Conservation (phyloP, 1,284 basidiomycete species). For the Volvariella volvacea region DNA sequence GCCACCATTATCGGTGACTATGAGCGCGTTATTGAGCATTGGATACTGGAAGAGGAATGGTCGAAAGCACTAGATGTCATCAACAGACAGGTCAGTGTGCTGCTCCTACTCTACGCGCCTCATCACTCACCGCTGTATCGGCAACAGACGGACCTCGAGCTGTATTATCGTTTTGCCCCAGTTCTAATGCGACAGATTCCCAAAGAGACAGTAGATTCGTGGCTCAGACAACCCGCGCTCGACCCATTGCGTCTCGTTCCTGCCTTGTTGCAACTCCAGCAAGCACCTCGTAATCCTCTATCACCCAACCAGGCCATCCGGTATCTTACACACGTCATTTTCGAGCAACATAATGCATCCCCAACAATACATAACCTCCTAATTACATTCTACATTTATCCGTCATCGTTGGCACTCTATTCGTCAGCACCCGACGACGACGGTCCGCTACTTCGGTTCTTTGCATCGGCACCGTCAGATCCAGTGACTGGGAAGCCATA, state of each 20-base stretch:
- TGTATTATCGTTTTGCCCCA: slow-evolving; percentile 92
- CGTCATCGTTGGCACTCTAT: slow-evolving; percentile 24
- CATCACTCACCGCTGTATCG: slow-evolving; percentile 7
- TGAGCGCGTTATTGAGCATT: slow-evolving; percentile 86
- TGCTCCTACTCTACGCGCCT: not conserved
- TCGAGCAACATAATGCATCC: slow-evolving; percentile 73
- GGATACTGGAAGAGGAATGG: slow-evolving; percentile 92
- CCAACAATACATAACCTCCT: slow-evolving; percentile 92
- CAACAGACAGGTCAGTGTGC: slow-evolving; percentile 66
- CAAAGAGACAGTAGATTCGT: slow-evolving; percentile 86
- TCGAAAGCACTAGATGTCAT: slow-evolving; percentile 83
- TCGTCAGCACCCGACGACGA: slow-evolving; percentile 51
- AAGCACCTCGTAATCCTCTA: slow-evolving; percentile 60
- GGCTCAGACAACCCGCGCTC: slow-evolving; percentile 77
- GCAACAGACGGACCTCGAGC: slow-evolving; percentile 64
- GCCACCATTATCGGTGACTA: slow-evolving; percentile 81
- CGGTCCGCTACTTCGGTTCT: slow-evolving; percentile 77
- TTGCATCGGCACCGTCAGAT: slow-evolving; percentile 79
- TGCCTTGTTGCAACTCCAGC: slow-evolving; percentile 79
- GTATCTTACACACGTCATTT: slow-evolving; percentile 82
- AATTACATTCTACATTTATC: slow-evolving; percentile 77
- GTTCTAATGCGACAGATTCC: slow-evolving; percentile 84
- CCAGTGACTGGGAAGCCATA: slow-evolving; percentile 83
- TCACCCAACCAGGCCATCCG: slow-evolving; percentile 81
- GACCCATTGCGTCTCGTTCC: slow-evolving; percentile 87